These are phyloP conservation scores for Aspergillus candidus DNA, from an alignment of 2,329 filamentous ascomycete genomes.

Conservation along the genomic window DNA sequence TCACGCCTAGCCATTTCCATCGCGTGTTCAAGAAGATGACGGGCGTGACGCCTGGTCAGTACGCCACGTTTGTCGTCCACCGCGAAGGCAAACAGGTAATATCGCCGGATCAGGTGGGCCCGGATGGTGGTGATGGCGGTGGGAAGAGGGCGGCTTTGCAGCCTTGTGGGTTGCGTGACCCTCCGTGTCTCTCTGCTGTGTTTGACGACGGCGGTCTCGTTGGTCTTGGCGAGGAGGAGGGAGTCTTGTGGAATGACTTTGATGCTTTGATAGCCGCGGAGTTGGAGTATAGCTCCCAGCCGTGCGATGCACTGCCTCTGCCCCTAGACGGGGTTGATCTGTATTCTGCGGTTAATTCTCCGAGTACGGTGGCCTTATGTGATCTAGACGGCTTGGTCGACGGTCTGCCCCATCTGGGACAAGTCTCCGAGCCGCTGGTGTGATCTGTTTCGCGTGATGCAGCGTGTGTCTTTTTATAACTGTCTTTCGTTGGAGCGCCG, in stretches of 20 bases:
- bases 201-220: not conserved
- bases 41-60: conserved; percentile 46
- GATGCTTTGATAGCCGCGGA: conserved; percentile 29
- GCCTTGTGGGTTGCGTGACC: not conserved
- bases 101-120: no score
- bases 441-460: no score
- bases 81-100: no score
- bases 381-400: not conserved
- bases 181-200: not conserved
- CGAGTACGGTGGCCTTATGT: not conserved
- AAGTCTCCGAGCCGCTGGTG: no score
- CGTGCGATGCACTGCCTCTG: conserved; percentile 8
- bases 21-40: conserved; percentile 50
- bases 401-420: not conserved
- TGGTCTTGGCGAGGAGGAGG: not conserved
- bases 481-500: no score
- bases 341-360: not conserved
- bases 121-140: not conserved
- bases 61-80: conserved; percentile 11
- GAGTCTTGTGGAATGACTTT: conserved; percentile 31
- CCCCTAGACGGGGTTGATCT: conserved; percentile 4
- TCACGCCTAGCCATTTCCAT: conserved; percentile 51
- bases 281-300: conserved; percentile 6
- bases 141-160: not conserved
- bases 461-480: no score